Percentiles rank a stretch among this genome's conserved stretches.
These are phyloP conservation scores for Chlorencoelia australis DNA, from an alignment of 2,329 filamentous ascomycete genomes.

Conservation along the genomic window DNA sequence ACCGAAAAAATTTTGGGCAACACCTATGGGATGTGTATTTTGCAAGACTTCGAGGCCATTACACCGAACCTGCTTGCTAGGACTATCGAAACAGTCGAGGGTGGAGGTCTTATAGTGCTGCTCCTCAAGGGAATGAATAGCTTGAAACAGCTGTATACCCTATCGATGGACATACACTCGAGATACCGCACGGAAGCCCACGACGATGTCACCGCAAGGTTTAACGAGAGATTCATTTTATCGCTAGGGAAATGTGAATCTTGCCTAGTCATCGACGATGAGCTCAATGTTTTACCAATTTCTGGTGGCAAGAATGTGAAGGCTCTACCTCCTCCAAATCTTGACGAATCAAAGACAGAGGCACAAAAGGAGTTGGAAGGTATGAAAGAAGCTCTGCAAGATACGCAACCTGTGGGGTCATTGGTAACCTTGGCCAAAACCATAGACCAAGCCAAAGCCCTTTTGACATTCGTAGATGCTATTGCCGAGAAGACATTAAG, in stretches of 20 bases:
- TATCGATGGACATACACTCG: constrained; percentile 97
- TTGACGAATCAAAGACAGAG: constrained; percentile 62
- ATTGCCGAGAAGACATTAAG: constrained; percentile 92
- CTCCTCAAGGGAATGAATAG: constrained; percentile 94
- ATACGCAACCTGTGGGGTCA: constrained; percentile 77
- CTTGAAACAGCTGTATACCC: constrained; percentile 89
- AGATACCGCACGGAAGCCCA: constrained; percentile 95
- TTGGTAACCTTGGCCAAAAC: constrained; percentile 80
- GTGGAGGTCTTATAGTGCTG: constrained; percentile 82
- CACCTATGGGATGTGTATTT: constrained; percentile 95
- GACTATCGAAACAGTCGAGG: constrained; percentile 95
- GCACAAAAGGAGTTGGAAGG: constrained; percentile 68
- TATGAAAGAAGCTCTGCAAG: constrained; percentile 79
- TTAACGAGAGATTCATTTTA: constrained; percentile 95
- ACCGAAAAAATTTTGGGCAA: constrained; percentile 98
- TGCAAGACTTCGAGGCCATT: constrained; percentile 96
- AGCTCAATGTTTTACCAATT: constrained; percentile 93
- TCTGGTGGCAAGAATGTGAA: constrained; percentile 89
- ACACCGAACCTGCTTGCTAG: constrained; percentile 94
- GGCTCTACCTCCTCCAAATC: constrained; percentile 64
- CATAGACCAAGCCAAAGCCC: constrained; percentile 88
- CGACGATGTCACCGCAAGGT: constrained; percentile 85
- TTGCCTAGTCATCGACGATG: constrained; percentile 93
- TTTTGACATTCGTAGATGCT: constrained; percentile 93
- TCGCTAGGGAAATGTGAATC: constrained; percentile 92